Evolutionary conservation across 2,329 filamentous ascomycete genomes (phyloP), one percentile per base, ranked within the genome.

Genomic region (Aspergillus chevalieri): DNA sequence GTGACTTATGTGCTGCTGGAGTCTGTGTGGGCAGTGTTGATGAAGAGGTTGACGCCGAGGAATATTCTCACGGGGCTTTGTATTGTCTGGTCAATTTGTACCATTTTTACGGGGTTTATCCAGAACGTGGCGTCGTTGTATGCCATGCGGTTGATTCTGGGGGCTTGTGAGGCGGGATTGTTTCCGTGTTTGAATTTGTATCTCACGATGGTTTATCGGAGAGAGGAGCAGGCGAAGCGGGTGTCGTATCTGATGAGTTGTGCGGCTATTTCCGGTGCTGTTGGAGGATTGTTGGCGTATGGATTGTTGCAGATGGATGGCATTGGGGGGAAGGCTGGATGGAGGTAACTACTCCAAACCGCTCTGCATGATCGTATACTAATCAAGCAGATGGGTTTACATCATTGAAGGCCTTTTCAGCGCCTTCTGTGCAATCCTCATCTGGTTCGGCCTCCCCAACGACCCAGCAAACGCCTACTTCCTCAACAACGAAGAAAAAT

Each of bases 1-100:
- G 74, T 70, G 8, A 78, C 74, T 8, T 78, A 78, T 47, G 73
- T 79, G 8, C 56, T 70, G 3, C 74, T 78, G 43, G 77, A 79
- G 47, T 70, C 71, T 0, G 76, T 75, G 0, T 72, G 70, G 49
- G 71, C 74, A 1, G 62, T 79, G 22, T 53, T 74, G 5, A 68
- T 79, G 59, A 78, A 79, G 62, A 75, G 72, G 46, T 53, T 75
- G 22, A 73, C 69, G 0, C 73, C 74, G 1, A 63, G 71, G 17
- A 65, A 68, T 24, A 65, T 73, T 21, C 61, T 74, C 12, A 69
- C 70, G 0, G 61, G 60, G 4, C 55, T 74, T 8, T 69, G 68
- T 41, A 61, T 77, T 19, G 63, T 73, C 42, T 79, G 77, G 77
- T 73, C 71, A 0, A 53, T 79, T n/a, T 69, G 71, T 0, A 77